These are phyloP conservation scores for Chaetomium cochliodes DNA, from an alignment of 495 filamentous ascomycete species.

Conservation along the genomic window DNA sequence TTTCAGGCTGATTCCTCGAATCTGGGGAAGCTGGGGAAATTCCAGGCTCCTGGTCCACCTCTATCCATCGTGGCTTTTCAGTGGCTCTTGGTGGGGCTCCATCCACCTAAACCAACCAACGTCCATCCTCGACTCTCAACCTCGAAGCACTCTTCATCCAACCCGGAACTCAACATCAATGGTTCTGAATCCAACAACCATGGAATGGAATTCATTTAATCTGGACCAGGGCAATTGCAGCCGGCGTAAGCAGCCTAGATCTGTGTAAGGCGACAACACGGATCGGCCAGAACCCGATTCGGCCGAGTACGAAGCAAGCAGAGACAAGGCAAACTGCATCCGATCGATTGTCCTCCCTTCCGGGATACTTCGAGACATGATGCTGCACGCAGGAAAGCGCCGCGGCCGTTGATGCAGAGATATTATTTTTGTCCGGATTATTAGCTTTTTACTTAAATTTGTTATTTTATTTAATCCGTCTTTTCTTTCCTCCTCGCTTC, in stretches of 20 bases:
- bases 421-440: neutral
- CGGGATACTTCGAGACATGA: conserved; percentile 14
- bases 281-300: conserved; percentile 8
- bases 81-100: neutral
- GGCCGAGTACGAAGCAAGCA: conserved; percentile 9
- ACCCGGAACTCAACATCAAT: neutral
- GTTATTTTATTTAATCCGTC: neutral
- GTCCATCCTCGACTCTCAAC: neutral
- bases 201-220: neutral
- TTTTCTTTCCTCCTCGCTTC: neutral
- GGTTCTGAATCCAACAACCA: neutral
- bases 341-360: conserved; percentile 17
- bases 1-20: neutral
- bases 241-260: neutral
- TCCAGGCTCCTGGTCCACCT: neutral
- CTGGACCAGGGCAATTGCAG: neutral
- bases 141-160: neutral
- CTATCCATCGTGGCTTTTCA: neutral
- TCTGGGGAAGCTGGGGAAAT: conserved; percentile 10
- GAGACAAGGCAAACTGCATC: conserved; percentile 13
- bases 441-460: too few species aligned
- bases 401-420: neutral
- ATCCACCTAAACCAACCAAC: neutral
- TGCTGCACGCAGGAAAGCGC: neutral
- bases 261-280: conserved; percentile 1